phyloP scores from a whole-genome alignment of 2,329 filamentous ascomycete genomes.

The Alternaria angustiovoidea region DNA sequence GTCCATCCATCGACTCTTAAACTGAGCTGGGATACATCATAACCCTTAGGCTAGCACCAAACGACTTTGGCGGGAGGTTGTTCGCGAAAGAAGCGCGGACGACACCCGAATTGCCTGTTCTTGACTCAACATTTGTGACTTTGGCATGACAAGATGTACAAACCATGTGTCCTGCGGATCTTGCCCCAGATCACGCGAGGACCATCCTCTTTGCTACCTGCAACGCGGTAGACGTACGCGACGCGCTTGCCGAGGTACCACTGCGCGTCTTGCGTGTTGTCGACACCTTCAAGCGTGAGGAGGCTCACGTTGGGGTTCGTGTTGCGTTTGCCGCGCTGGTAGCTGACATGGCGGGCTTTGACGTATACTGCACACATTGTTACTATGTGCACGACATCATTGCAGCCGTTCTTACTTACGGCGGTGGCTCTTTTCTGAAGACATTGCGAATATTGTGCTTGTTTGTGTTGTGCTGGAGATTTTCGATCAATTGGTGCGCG shows the following conservation, averaged over 20 bases:
- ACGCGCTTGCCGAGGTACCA: slow-evolving; percentile 99
- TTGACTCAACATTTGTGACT: slow-evolving; percentile 39
- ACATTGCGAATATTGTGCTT: slow-evolving; percentile 10
- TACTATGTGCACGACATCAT: background rate
- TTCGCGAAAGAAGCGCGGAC: slow-evolving; percentile 94
- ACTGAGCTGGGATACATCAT: slow-evolving; percentile 78
- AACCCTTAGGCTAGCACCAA: slow-evolving; percentile 77
- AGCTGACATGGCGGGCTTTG: slow-evolving; percentile 96
- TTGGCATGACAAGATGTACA: slow-evolving; percentile 58
- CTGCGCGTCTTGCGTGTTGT: slow-evolving; percentile 84
- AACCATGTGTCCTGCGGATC: slow-evolving; percentile 81
- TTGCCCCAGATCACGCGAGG: slow-evolving; percentile 95
- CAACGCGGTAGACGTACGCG: slow-evolving; percentile 93
- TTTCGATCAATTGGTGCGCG: slow-evolving; percentile 15
- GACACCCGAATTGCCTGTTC: slow-evolving; percentile 88
- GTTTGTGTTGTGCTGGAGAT: background rate
- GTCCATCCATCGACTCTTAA: slow-evolving; percentile 2
- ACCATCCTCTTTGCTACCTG: slow-evolving; percentile 72
- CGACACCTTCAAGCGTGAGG: slow-evolving; percentile 97
- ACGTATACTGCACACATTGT: slow-evolving; percentile 16
- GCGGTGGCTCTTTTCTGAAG: slow-evolving; percentile 21
- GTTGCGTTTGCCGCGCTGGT: slow-evolving; percentile 80
- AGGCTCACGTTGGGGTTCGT: slow-evolving; percentile 71
- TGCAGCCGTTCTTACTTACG: slow-evolving; percentile 11
- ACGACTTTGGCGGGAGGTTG: slow-evolving; percentile 89